phyloP scores from a whole-genome alignment of 768 basidiomycete genomes.

The Royoungia palumana region DNA sequence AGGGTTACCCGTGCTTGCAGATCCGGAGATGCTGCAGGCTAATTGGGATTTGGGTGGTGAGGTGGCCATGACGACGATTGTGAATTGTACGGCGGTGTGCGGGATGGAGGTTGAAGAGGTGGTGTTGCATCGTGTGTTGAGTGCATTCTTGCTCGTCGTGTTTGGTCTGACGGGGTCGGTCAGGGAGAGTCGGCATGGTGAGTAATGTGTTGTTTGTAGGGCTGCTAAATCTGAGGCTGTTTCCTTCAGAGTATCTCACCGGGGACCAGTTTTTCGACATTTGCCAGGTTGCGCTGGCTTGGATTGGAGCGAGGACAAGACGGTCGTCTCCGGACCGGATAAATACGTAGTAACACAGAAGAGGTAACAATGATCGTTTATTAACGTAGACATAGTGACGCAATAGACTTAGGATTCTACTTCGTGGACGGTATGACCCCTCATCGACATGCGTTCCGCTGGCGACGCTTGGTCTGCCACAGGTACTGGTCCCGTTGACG shows the following conservation, averaged over 20 bases:
- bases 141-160: conserved; percentile 52
- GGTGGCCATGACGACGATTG: conserved; percentile 46
- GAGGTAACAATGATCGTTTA: conserved; percentile 38
- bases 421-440: conserved; percentile 43
- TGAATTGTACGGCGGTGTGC: conserved; percentile 57
- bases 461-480: conserved; percentile 60
- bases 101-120: conserved; percentile 51
- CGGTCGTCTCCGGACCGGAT: conserved; percentile 49
- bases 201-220: conserved; percentile 5
- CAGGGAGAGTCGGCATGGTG: too few relatives aligned
- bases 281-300: conserved; percentile 47
- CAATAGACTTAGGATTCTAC: conserved; percentile 52
- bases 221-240: background rate
- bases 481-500: conserved; percentile 53
- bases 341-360: conserved; percentile 62
- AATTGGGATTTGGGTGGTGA: conserved; percentile 58
- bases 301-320: conserved; percentile 40
- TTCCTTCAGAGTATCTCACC: conserved; percentile 50
- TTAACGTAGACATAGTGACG: too few relatives aligned
- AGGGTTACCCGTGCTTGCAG: conserved; percentile 45
- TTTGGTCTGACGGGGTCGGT: too few relatives aligned
- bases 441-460: conserved; percentile 52
- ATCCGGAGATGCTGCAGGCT: conserved; percentile 52
- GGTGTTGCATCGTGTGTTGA: conserved; percentile 46
- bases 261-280: conserved; percentile 63